Conservation (phyloP, 2,329 filamentous ascomycete species). For the Ceratocystis eucalypticola region DNA sequence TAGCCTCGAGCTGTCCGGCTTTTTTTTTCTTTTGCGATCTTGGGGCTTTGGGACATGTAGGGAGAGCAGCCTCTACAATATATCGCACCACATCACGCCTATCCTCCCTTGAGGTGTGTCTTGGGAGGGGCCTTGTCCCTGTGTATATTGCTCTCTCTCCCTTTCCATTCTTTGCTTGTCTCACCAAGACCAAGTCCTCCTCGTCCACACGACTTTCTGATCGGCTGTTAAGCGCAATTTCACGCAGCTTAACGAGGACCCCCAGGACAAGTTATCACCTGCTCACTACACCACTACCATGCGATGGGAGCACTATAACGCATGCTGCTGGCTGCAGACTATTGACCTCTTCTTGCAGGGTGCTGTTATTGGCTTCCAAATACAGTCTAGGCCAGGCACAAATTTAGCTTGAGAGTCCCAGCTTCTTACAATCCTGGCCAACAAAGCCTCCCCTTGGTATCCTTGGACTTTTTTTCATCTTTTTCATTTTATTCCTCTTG, state of each 20-base stretch:
- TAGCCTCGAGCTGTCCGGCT: too few relatives aligned
- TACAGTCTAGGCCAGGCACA: background rate
- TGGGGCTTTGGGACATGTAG: too few relatives aligned
- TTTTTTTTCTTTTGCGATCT: too few relatives aligned
- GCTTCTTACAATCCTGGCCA: background rate
- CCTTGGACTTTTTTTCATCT: background rate
- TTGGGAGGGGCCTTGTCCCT: too few relatives aligned
- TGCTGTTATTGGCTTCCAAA: background rate
- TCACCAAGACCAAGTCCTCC: background rate
- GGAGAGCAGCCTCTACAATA: too few relatives aligned
- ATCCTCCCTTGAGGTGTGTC: too few relatives aligned
- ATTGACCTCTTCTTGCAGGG: background rate
- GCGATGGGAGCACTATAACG: background rate
- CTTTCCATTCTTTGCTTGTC: too few relatives aligned
- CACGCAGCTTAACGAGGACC: background rate
- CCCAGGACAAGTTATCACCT: background rate
- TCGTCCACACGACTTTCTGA: background rate
- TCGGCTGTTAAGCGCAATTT: constrained; percentile 7
- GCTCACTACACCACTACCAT: background rate
- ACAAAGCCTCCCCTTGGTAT: background rate
- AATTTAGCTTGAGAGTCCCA: too few relatives aligned
- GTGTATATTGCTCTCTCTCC: too few relatives aligned
- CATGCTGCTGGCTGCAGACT: background rate
- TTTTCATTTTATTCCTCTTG: too few relatives aligned
- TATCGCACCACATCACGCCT: too few relatives aligned